These are phyloP conservation scores for Arthrobotrys musiformis DNA, from an alignment of 2,329 filamentous ascomycete genomes.

Conservation along the genomic window DNA sequence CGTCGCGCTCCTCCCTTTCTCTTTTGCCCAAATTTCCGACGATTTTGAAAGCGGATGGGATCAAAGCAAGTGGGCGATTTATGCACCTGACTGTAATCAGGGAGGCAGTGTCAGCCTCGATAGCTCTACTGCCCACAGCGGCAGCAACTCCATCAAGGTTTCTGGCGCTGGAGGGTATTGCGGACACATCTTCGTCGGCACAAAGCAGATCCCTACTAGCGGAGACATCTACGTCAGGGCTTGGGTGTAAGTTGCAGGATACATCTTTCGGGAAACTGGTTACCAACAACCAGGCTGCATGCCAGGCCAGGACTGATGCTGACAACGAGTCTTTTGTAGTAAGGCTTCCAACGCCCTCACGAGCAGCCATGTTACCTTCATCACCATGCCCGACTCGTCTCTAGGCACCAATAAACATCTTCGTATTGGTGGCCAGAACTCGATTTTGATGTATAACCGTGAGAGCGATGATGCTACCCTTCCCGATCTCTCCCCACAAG, in stretches of 20 bases:
- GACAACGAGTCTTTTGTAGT: conserved; percentile 61
- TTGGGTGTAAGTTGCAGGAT: conserved; percentile 68
- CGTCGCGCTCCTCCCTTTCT: conserved; percentile 64
- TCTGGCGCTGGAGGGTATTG: conserved; percentile 69
- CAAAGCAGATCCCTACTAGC: conserved; percentile 68
- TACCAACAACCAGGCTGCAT: background rate
- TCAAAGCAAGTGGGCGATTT: conserved; percentile 69
- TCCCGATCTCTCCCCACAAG: conserved; percentile 71
- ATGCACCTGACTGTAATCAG: conserved; percentile 71
- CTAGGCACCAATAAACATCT: conserved; percentile 71
- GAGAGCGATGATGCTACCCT: conserved; percentile 73
- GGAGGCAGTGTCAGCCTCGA: conserved; percentile 70
- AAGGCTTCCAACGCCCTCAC: conserved; percentile 71
- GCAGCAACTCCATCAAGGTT: conserved; percentile 69
- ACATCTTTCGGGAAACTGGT: background rate
- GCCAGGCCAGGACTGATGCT: conserved; percentile 45
- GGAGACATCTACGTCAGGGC: conserved; percentile 70
- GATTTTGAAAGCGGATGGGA: conserved; percentile 72
- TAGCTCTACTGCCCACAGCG: conserved; percentile 69
- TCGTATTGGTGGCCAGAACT: conserved; percentile 71
- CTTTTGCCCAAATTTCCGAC: conserved; percentile 68
- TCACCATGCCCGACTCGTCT: conserved; percentile 72
- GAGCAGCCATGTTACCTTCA: conserved; percentile 71
- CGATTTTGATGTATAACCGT: conserved; percentile 74
- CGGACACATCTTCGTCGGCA: conserved; percentile 72